Evolutionary conservation across 805 yeast genomes (phyloP).

Genomic region (Candida gorgasii): DNA sequence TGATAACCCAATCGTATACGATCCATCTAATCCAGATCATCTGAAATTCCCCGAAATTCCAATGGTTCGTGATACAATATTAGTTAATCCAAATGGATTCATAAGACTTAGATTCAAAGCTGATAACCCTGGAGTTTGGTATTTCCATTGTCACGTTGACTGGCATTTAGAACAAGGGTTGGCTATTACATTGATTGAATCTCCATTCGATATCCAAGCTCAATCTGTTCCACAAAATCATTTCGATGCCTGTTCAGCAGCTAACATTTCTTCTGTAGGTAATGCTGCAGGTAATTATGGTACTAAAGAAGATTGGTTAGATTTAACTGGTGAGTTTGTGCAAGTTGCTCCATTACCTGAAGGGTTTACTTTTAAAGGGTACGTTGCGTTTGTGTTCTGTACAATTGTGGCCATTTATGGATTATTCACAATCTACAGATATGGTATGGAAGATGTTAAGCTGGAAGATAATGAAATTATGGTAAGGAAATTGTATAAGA

Average conservation of each 20-base stretch:
- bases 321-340: slow-evolving; percentile 58
- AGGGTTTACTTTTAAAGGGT: slow-evolving; percentile 73
- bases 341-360: slow-evolving; percentile 65
- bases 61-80: slow-evolving; percentile 78
- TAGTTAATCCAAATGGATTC: slow-evolving; percentile 81
- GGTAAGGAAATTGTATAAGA: slow-evolving; percentile 30
- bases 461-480: slow-evolving; percentile 50
- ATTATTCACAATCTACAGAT: slow-evolving; percentile 55
- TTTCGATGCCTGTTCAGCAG: slow-evolving; percentile 48
- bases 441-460: slow-evolving; percentile 64
- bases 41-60: slow-evolving; percentile 67
- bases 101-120: slow-evolving; percentile 86
- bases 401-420: slow-evolving; percentile 61
- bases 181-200: slow-evolving; percentile 79
- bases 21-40: slow-evolving; percentile 26
- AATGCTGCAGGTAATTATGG: slow-evolving; percentile 65
- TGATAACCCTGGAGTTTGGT: slow-evolving; percentile 97
- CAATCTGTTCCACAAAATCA: slow-evolving; percentile 47
- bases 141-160: slow-evolving; percentile 98
- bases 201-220: slow-evolving; percentile 66
- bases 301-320: slow-evolving; percentile 53
- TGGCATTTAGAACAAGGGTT: slow-evolving; percentile 98
- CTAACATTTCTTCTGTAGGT: slow-evolving; percentile 51
- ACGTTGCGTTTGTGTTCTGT: slow-evolving; percentile 59
- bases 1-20: slow-evolving; percentile 52